Conservation (phyloP, 805 yeast species). For the Debaryomyces hansenii region DNA sequence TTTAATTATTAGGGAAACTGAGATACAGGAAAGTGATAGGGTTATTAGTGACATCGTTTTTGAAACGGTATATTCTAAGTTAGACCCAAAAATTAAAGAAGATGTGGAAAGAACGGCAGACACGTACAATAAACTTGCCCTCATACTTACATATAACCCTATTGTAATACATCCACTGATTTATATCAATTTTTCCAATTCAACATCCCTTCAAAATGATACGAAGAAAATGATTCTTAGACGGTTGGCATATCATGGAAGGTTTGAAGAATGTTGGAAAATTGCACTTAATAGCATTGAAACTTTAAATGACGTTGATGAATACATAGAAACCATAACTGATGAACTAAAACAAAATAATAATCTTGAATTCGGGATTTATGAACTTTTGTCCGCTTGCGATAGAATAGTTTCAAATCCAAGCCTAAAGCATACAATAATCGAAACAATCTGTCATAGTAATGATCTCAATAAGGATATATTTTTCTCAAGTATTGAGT, state of each 20-base stretch:
- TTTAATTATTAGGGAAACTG: neutral
- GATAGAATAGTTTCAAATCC: slow-evolving; percentile 8
- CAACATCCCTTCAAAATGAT: slow-evolving; percentile 17
- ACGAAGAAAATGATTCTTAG: slow-evolving; percentile 22
- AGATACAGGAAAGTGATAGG: neutral
- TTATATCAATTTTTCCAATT: slow-evolving; percentile 19
- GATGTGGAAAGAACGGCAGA: slow-evolving; percentile 27
- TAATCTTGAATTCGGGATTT: slow-evolving; percentile 24
- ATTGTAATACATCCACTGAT: slow-evolving; percentile 27
- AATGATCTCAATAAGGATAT: slow-evolving; percentile 5
- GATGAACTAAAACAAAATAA: slow-evolving; percentile 15
- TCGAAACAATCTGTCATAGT: slow-evolving; percentile 19
- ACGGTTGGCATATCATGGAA: slow-evolving; percentile 30
- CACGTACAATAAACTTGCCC: slow-evolving; percentile 25
- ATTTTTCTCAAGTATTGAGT: slow-evolving; percentile 2
- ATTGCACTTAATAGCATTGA: slow-evolving; percentile 23
- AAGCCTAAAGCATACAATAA: slow-evolving; percentile 14
- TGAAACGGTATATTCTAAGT: neutral
- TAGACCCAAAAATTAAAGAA: slow-evolving; percentile 7
- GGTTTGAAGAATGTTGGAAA: slow-evolving; percentile 31
- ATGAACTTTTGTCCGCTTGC: slow-evolving; percentile 24
- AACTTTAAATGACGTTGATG: slow-evolving; percentile 38
- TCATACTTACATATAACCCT: slow-evolving; percentile 33
- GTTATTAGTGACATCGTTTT: neutral
- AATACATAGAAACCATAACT: slow-evolving; percentile 28